Evolutionary conservation across 176 grass and related monocot genomes (phyloP).

Genomic region (Luzula sylvatica): DNA sequence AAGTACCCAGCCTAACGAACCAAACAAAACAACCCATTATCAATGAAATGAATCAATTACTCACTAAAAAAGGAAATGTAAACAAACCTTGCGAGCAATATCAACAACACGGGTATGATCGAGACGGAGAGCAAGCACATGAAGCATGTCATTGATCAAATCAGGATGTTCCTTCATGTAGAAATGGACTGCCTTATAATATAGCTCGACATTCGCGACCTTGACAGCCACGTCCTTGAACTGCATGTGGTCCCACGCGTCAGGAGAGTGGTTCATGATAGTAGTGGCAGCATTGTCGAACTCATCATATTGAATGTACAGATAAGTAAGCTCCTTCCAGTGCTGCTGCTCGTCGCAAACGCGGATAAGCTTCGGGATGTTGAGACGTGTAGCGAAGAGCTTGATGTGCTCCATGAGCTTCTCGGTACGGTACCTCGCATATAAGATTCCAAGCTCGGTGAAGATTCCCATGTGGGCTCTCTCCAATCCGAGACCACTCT

Average conservation of each 20-base stretch:
- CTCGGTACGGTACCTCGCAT: slow-evolving; percentile 87
- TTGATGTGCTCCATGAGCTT: slow-evolving; percentile 99
- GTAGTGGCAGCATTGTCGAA: slow-evolving; percentile 98
- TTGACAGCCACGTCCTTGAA: slow-evolving; percentile 92
- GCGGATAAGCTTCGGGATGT: slow-evolving; percentile 86
- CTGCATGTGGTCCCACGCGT: slow-evolving; percentile 99
- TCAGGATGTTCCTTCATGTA: slow-evolving; percentile 96
- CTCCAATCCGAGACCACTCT: slow-evolving; percentile 72
- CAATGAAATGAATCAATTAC: background rate
- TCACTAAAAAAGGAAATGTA: slow-evolving; percentile 11
- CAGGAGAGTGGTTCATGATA: slow-evolving; percentile 98
- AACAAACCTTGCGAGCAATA: slow-evolving; percentile 83
- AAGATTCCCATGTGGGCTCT: slow-evolving; percentile 98
- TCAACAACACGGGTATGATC: slow-evolving; percentile 92
- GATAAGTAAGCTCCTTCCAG: slow-evolving; percentile 94
- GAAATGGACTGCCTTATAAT: slow-evolving; percentile 97
- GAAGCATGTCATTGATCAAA: slow-evolving; percentile 91
- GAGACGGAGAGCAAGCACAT: slow-evolving; percentile 84
- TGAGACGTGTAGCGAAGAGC: slow-evolving; percentile 86
- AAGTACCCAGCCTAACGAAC: slow-evolving; percentile 64
- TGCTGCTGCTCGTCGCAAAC: slow-evolving; percentile 97
- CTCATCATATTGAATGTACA: slow-evolving; percentile 90
- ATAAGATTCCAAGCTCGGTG: slow-evolving; percentile 83
- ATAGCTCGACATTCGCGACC: slow-evolving; percentile 93
- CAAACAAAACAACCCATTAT: background rate